Evolutionary conservation across 2,329 filamentous ascomycete genomes (phyloP).

Genomic region (Diaporthe destruens): DNA sequence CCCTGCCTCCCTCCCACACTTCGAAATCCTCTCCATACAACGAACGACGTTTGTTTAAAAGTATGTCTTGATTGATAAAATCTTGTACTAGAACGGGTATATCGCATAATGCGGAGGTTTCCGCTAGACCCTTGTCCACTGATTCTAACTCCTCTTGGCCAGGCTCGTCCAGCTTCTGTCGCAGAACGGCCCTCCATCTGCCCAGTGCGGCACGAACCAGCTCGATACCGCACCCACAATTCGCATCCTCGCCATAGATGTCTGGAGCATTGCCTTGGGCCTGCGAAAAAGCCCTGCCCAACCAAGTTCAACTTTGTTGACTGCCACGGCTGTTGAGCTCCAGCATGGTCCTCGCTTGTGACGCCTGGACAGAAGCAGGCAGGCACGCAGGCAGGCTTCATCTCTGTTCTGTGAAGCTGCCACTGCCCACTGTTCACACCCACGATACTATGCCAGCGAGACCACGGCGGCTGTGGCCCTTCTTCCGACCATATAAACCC

Average conservation of each 20-base stretch:
- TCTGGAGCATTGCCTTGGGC: neutral
- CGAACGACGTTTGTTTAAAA: neutral
- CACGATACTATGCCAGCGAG: neutral
- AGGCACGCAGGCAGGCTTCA: neutral
- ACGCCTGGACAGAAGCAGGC: neutral
- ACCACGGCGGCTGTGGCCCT: neutral
- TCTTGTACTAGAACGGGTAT: constrained; percentile 33
- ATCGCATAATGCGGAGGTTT: constrained; percentile 10
- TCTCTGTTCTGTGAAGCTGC: neutral
- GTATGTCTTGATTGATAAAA: constrained; percentile 23
- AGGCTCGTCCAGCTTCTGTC: neutral
- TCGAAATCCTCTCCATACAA: too few species aligned
- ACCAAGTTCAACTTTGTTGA: neutral
- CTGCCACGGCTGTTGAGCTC: neutral
- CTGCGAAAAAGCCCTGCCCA: neutral
- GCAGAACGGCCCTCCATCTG: neutral
- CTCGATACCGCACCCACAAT: neutral
- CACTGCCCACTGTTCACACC: too few species aligned
- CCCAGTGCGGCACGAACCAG: constrained; percentile 25
- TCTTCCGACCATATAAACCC: neutral
- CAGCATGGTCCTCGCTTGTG: neutral
- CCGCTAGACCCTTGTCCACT: neutral
- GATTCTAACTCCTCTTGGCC: neutral
- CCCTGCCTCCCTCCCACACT: too few species aligned
- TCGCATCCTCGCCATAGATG: neutral